Evolutionary conservation across 352 stramenopile genomes (phyloP).

Genomic region (Pythium plurisporium): DNA sequence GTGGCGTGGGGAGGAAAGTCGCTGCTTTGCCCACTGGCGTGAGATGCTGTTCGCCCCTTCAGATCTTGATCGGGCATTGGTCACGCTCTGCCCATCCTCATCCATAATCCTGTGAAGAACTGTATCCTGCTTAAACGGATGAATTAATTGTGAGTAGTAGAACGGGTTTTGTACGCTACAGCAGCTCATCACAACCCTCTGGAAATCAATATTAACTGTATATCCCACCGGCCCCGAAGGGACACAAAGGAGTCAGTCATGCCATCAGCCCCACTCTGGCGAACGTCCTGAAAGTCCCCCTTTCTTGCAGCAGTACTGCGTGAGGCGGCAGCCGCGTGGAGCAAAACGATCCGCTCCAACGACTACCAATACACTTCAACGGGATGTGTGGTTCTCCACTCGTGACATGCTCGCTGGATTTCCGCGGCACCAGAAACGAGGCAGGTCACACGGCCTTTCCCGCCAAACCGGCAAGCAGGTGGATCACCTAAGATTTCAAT

Average conservation of each 20-base stretch:
- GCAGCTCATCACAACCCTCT: no score
- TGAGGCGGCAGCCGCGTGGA: neutral
- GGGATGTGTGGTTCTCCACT: no score
- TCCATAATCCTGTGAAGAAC: neutral
- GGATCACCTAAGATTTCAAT: no score
- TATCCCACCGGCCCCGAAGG: neutral
- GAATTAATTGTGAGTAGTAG: no score
- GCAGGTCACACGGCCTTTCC: neutral
- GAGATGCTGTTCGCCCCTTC: neutral
- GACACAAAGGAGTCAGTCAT: constrained; percentile 14
- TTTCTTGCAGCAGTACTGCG: neutral
- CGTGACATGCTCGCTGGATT: neutral
- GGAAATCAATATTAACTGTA: neutral
- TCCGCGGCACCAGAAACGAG: neutral
- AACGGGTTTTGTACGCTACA: no score
- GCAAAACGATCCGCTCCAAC: no score
- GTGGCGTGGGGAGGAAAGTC: neutral
- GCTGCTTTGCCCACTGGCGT: neutral
- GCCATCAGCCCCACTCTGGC: constrained; percentile 10
- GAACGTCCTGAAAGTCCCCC: neutral
- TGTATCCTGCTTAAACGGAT: neutral
- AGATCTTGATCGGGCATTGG: constrained; percentile 16
- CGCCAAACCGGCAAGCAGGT: no score
- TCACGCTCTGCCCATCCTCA: neutral
- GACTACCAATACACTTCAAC: no score